Evolutionary conservation across 352 stramenopile species (phyloP), one percentile per base, ranked within the genome.

Genomic region (Globisporangium canariense): DNA sequence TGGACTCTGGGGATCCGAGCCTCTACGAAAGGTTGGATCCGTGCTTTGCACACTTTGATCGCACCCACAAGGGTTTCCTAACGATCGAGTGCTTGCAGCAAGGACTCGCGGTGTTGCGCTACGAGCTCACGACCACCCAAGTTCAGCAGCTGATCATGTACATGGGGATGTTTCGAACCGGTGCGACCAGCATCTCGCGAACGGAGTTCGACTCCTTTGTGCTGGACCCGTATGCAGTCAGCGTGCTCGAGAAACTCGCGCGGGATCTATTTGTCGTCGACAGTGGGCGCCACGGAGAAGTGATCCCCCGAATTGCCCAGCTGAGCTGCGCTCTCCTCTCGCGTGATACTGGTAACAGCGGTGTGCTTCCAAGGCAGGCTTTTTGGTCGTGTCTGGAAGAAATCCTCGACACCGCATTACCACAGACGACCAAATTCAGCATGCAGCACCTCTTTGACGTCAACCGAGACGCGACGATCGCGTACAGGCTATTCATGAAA

Each of bases 171-270:
- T 90, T 89, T 32, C 67, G 70, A 32, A 76, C 84, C 28, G 65
- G 34, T 18, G 75, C 64, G 16, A 60, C 47, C 6, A 70, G 70
- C 0, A 30, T 92, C 10, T 92, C 86, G 18, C 75, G 86, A 45
- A 87, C 84, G 59, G 86, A 94, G 58, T 94, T 94, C 58, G 86
- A 94, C 65, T 74, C 83, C 0, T 94, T 92, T 62, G 79, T 87
- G 30, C 43, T 94, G 28, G 83, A 90, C 50, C 83, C 83, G 0
- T 76, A 77, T 13, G 77, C 67, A 6, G 50, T 36, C n/a, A 45
- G 59, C 1, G 47, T 83, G 11, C 34, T 92, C 0, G 68, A 68
- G 1, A 71, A 64, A 8, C 56, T 94, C 0, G 73, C 76, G 0
- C 28, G 73, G n/a, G 51, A 75, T 10, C 58, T 84, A 11, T 78